Percentiles rank a stretch among this genome's conserved stretches.
These are phyloP conservation scores for Phylloboletellus chloephorus DNA, from an alignment of 1,284 basidiomycete species.

Conservation along the genomic window DNA sequence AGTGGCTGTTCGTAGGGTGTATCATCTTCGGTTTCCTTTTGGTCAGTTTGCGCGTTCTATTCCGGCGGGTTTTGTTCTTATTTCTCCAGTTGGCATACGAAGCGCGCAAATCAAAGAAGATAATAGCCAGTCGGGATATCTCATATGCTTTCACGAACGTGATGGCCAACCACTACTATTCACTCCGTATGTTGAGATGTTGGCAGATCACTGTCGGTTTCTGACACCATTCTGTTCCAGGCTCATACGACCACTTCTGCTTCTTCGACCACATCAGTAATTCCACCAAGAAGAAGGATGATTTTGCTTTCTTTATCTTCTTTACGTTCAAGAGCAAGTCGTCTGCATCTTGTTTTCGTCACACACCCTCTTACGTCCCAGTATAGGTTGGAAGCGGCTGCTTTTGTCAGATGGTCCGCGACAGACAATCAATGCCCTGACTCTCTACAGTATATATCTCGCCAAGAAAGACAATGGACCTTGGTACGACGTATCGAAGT, in stretches of 20 bases:
- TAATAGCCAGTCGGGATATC: slow-evolving; percentile 92
- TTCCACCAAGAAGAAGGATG: slow-evolving; percentile 94
- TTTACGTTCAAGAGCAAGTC: slow-evolving; percentile 94
- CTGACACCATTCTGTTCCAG: slow-evolving; percentile 34
- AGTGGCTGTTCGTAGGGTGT: slow-evolving; percentile 97
- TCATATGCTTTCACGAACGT: slow-evolving; percentile 96
- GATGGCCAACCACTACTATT: slow-evolving; percentile 95
- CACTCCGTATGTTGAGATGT: slow-evolving; percentile 60
- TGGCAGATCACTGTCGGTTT: background rate
- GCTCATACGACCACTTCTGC: slow-evolving; percentile 95
- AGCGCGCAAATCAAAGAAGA: slow-evolving; percentile 85
- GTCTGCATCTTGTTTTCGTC: slow-evolving; percentile 2
- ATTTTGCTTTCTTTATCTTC: slow-evolving; percentile 98
- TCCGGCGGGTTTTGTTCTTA: slow-evolving; percentile 3
- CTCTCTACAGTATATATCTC: slow-evolving; percentile 87
- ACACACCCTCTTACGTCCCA: slow-evolving; percentile 13
- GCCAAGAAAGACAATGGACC: slow-evolving; percentile 62
- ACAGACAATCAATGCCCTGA: slow-evolving; percentile 94
- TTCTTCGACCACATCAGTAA: slow-evolving; percentile 96
- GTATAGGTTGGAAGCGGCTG: slow-evolving; percentile 88
- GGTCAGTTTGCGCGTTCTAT: slow-evolving; percentile 42
- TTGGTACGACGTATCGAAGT: slow-evolving; percentile 66
- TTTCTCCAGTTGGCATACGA: slow-evolving; percentile 76
- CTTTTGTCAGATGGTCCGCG: slow-evolving; percentile 95
- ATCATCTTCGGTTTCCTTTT: slow-evolving; percentile 96